Base-by-base conservation (phyloP, 257 asterid genomes). In the Cinchona pubescens region DNA sequence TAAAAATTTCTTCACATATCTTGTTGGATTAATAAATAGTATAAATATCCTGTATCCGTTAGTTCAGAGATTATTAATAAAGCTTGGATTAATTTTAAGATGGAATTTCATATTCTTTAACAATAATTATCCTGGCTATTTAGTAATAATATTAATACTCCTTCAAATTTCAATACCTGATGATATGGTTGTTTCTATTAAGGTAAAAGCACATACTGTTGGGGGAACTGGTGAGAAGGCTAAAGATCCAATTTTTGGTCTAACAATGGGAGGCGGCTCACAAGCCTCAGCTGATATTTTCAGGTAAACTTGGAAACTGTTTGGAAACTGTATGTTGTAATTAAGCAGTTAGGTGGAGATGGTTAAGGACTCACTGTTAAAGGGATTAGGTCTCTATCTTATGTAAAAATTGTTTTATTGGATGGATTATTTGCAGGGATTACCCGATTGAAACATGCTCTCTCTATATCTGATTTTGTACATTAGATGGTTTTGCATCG, bases 401-500 rank as follows among this genome's bases (percentile, higher is more conserved):
- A 76, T 86, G 81, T 85, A 82, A 89, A 80, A 84, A 83, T 83
- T 88, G 91, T 63, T 51, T 23, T 55, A 55, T 53, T 49, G 88
- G 84, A 81, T 84, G 88, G 82, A 82, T 78, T 88, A 83, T 84
- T 88, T 93, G 93, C 98, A 89, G 98, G 96, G 87, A 79, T 84
- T 83, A 77, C 56, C 86, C 48, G 83, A 88, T 84, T 87, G 95
- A 87, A 88, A 84, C 90, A 68, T 91, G 83, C 88, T 85, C 91
- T 79, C 82, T 81, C 40, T 80, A 43, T 72, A 75, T 81, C 59
- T 79, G 82, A 79, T 90, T 91, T 90, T 89, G 91, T 87, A 86
- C 93, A 86, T 82, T 90, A 92, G 97, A 91, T 94, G 97, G 97
- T 94, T 94, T 81, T 92, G 91, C 82, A 88, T 94, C 55, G 93